phyloP scores from a whole-genome alignment of 2,329 filamentous ascomycete genomes.

The Pyrenochaeta sp. region DNA sequence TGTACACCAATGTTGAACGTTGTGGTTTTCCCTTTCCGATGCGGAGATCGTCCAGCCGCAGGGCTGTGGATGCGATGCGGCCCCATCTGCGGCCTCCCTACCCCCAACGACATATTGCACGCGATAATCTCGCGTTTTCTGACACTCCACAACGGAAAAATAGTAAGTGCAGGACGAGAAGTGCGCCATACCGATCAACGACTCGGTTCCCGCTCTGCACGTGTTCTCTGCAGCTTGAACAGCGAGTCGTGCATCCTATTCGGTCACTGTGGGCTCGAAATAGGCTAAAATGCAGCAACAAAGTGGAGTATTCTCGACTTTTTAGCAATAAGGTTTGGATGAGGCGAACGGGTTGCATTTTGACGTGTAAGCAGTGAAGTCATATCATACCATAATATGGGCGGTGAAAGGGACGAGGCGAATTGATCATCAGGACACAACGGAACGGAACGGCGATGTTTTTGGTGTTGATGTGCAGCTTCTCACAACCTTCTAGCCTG shows the following conservation, averaged over 20 bases:
- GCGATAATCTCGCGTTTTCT: not conserved
- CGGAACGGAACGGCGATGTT: not conserved
- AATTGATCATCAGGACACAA: constrained; percentile 1
- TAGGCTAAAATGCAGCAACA: not conserved
- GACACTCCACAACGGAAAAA: not conserved
- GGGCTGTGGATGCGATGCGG: not conserved
- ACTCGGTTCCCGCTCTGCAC: not conserved
- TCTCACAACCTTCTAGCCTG: not conserved
- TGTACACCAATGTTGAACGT: not conserved
- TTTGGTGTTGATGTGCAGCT: constrained; percentile 5
- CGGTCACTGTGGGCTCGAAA: not conserved
- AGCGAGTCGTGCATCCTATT: not conserved
- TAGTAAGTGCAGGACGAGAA: not conserved
- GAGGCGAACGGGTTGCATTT: not conserved
- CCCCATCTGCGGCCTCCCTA: not conserved
- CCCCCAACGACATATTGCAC: not conserved
- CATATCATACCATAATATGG: not conserved
- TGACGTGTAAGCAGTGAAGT: not conserved
- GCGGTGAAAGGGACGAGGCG: not conserved
- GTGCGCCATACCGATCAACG: not conserved
- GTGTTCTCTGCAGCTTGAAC: not conserved
- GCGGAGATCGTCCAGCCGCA: not conserved
- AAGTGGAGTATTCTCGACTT: not conserved
- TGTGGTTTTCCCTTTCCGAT: not conserved
- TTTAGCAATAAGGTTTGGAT: not conserved